Conservation (phyloP, 352 stramenopile genomes). For the Phytophthora aleatoria region DNA sequence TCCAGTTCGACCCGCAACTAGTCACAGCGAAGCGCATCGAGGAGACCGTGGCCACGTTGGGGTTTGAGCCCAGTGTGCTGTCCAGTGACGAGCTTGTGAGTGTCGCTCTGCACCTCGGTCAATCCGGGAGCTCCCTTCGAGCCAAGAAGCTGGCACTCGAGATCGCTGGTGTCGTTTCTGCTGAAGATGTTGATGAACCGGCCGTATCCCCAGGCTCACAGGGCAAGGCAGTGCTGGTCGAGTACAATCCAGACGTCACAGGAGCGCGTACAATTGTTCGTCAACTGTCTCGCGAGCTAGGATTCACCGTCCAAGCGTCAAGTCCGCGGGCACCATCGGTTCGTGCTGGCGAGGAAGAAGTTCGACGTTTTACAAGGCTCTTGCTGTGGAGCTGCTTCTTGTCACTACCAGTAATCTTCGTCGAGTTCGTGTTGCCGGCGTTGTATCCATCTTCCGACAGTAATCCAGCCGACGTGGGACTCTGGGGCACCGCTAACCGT, state of each 20-base stretch:
- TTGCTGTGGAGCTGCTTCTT: conserved; percentile 65
- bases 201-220: conserved; percentile 9
- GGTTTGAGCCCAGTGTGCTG: conserved; percentile 69
- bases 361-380: conserved; percentile 48
- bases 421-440: conserved; percentile 61
- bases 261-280: conserved; percentile 47
- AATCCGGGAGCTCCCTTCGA: conserved; percentile 20
- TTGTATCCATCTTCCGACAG: conserved; percentile 24
- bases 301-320: conserved; percentile 57
- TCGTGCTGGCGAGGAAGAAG: conserved; percentile 44
- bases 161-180: conserved; percentile 45
- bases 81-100: conserved; percentile 56
- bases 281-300: conserved; percentile 42
- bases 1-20: conserved; percentile 51
- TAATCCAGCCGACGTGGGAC: conserved; percentile 28
- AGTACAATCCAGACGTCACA: conserved; percentile 52
- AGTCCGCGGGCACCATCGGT: conserved; percentile 49
- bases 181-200: conserved; percentile 29
- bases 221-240: conserved; percentile 37
- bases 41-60: conserved; percentile 58
- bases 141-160: conserved; percentile 32
- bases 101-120: conserved; percentile 56
- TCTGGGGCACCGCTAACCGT: conserved; percentile 33
- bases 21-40: conserved; percentile 68
- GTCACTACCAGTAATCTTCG: conserved; percentile 53